Evolutionary conservation across 2,329 filamentous ascomycete species (phyloP), one percentile per base, ranked within the genome.

Genomic region (Talaromyces atroroseus): DNA sequence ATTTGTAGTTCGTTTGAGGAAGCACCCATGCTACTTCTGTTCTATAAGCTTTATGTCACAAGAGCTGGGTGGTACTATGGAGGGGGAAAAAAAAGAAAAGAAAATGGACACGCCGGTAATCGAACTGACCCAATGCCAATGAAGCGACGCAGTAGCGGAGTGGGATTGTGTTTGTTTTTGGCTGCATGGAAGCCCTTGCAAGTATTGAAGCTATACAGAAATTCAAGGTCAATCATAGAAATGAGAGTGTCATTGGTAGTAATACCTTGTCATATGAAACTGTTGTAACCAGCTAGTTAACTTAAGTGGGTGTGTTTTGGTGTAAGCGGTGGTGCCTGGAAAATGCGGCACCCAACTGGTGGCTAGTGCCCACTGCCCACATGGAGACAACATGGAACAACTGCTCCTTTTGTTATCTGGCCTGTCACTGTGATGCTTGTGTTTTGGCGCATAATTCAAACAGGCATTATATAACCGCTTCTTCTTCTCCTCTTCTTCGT

Each of bases 41-140:
- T 38, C 49, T 26, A 26, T 26, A 26, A 7, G 3, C 7, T 26
- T 7, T 26, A 26, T 26, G 24, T 26, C 24, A 26, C 3, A 26
- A 26, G n/a, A n/a, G n/a, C n/a, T n/a, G n/a, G n/a, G n/a, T n/a
- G n/a, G n/a, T n/a, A n/a, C n/a, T n/a, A n/a, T 26, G 7, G 7
- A 26, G 24, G 24, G 24, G 7, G 3, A 29, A 29, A 2, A 5
- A 29, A 7, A 29, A 29, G 26, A 29, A 29, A 29, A 29, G 26
- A 51, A 51, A 24, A 24, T 56, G 54, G 44, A 29, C 54, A 38
- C 20, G 34, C 40, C 54, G 32, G 48, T 51, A 51, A 36, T 56
- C 54, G 54, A 56, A 56, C 29, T 8, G 29, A 32, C 2, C 29
- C 5, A 5, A 8, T 32, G 29, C 29, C 11, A 32, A 8, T 5